Base-by-base conservation (phyloP, 352 stramenopile species). In the Pythium aristosporum region DNA sequence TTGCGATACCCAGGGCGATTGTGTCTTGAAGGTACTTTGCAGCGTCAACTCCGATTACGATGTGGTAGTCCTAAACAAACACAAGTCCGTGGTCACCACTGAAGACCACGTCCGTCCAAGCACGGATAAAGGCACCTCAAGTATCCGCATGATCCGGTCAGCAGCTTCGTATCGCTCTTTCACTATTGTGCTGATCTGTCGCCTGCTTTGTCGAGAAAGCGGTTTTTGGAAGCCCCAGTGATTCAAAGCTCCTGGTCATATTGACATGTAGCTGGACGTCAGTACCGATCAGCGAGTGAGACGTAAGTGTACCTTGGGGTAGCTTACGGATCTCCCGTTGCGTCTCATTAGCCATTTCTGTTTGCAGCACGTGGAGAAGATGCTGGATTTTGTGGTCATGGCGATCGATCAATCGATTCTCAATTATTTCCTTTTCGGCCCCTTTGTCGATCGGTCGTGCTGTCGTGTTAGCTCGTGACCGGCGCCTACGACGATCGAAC, bases 111-210 rank as follows among this genome's bases (percentile, higher is more conserved):
- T 20, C 13, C 2, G 12, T 46, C 39, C 16, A 46, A 46, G 11
- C 39, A 46, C 39, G 1, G 39, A 46, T 20, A 13, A 18, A 20
- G 39, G 13, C 15, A 91, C 81, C 76, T 91, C 78, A 20, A 91
- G 74, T 39, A 91, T 89, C 6, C 80, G 75, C 82, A 91, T 91
- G 63, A 89, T 79, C n/a, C 80, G 74, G 57, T 91, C 80, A 21
- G 80, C 77, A 37, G 82, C 69, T 56, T 89, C 82, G 49, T 83
- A 88, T 4, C 82, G 76, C n/a, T 82, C 73, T 48, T 83, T 82
- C 18, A 77, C 59, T 13, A 91, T 77, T 8, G 61, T 36, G 16
- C 72, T 71, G 16, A 91, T 47, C 1, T 67, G 52, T 30, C 69
- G 69, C 36, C 65, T 69, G 30, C 68, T 77, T 56, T 88, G 74